Conservation (phyloP, 257 asterid genomes). For the Phtheirospermum japonicum region DNA sequence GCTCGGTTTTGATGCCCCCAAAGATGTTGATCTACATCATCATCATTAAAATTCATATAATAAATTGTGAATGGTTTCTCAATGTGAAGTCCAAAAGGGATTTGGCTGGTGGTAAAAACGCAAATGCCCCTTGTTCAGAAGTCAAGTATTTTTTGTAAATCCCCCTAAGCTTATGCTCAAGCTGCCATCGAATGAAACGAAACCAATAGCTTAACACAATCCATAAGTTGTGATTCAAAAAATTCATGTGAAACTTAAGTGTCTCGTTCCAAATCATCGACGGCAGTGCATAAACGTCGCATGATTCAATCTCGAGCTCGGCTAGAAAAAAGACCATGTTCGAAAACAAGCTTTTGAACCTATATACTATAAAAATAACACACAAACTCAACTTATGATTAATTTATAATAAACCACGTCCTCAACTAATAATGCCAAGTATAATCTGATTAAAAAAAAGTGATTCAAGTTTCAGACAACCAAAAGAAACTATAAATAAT, state of each 20-base stretch:
- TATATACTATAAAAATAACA: no score
- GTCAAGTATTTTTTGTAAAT: slow-evolving; percentile 53
- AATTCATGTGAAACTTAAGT: slow-evolving; percentile 70
- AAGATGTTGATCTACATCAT: no score
- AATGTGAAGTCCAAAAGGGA: slow-evolving; percentile 38
- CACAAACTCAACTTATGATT: no score
- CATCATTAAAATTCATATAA: no score
- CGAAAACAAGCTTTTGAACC: no score
- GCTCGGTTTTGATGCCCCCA: no score
- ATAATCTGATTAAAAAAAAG: no score
- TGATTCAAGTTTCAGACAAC: no score
- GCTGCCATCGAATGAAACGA: slow-evolving; percentile 45
- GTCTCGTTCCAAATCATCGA: slow-evolving; percentile 89
- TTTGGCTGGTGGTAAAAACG: slow-evolving; percentile 55
- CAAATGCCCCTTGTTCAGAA: slow-evolving; percentile 57
- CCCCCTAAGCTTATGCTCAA: slow-evolving; percentile 51
- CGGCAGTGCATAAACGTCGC: slow-evolving; percentile 46
- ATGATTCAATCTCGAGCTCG: slow-evolving; percentile 88
- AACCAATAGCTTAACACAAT: slow-evolving; percentile 61
- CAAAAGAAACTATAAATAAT: no score
- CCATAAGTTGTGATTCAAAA: slow-evolving; percentile 55
- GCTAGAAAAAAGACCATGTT: slow-evolving; percentile 61
- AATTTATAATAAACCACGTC: no score
- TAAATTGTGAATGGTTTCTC: slow-evolving; percentile 1
- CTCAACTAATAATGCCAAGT: no score